A percentile compares a stretch with the other conserved stretches of the same genome.
Conservation (phyloP, 768 basidiomycete species). For the Boletales sp. region DNA sequence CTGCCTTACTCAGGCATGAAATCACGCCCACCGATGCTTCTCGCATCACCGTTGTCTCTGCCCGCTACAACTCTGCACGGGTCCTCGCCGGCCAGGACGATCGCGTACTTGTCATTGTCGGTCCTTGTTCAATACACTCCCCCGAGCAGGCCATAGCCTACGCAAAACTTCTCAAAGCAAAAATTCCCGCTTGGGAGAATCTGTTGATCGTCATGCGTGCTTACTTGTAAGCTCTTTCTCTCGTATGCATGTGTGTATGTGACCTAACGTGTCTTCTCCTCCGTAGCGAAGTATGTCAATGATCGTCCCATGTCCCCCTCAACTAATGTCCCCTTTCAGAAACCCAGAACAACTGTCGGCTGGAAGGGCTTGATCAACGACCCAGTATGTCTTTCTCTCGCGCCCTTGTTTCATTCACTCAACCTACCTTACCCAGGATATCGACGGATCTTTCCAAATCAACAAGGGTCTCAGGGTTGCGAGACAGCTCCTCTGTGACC, state of each 20-base stretch:
- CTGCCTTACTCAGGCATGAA: conserved; percentile 86
- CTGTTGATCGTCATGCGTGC: conserved; percentile 93
- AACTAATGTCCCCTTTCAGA: conserved; percentile 43
- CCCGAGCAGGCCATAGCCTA: conserved; percentile 83
- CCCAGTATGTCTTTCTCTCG: conserved; percentile 40
- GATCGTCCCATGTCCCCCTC: not conserved
- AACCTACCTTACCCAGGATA: conserved; percentile 42
- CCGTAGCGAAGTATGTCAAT: conserved; percentile 36
- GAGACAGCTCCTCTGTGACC: conserved; percentile 85
- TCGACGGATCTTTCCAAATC: conserved; percentile 92
- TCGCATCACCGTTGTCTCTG: conserved; percentile 70
- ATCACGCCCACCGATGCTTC: conserved; percentile 64
- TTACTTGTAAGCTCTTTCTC: conserved; percentile 75
- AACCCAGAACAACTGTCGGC: conserved; percentile 96
- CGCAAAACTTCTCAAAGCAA: conserved; percentile 65
- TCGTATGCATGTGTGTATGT: conserved; percentile 9
- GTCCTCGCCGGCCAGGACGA: conserved; percentile 84
- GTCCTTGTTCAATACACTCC: conserved; percentile 94
- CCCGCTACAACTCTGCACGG: conserved; percentile 74
- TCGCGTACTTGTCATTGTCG: conserved; percentile 85
- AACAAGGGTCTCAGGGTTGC: conserved; percentile 94
- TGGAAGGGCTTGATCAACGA: conserved; percentile 97
- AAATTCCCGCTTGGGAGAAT: conserved; percentile 65
- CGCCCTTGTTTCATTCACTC: not conserved
- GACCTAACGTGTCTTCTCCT: conserved; percentile 33